These are phyloP conservation scores for Chaetothyriales sp. DNA, from an alignment of 2,329 filamentous ascomycete genomes.

Conservation along the genomic window DNA sequence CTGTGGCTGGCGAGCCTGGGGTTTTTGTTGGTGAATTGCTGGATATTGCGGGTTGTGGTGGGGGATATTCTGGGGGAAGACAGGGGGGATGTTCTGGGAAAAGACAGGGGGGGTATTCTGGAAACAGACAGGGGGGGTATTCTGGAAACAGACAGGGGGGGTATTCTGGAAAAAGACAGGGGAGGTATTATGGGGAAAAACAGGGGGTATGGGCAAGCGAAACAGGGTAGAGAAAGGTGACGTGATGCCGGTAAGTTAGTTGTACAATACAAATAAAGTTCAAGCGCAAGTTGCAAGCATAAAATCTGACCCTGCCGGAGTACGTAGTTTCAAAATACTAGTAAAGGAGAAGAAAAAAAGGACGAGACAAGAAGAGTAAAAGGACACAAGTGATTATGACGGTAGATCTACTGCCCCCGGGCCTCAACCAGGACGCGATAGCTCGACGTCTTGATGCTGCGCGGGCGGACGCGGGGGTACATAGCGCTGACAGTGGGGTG, in stretches of 20 bases:
- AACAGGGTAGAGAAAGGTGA: too few species aligned
- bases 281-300: too few species aligned
- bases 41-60: conserved; percentile 72
- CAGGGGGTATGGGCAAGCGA: too few species aligned
- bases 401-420: conserved; percentile 9
- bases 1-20: conserved; percentile 60
- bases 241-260: too few species aligned
- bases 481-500: conserved; percentile 21
- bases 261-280: too few species aligned
- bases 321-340: too few species aligned
- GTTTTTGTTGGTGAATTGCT: conserved; percentile 79
- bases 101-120: background rate
- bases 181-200: conserved; percentile 35
- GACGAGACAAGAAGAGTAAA: background rate
- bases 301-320: too few species aligned
- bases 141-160: too few species aligned
- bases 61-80: conserved; percentile 35
- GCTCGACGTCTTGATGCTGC: conserved; percentile 27
- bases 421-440: conserved; percentile 31
- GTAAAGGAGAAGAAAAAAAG: background rate
- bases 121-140: background rate
- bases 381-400: background rate
- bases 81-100: background rate
- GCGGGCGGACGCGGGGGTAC: conserved; percentile 26
- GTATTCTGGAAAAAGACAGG: conserved; percentile 27